Evolutionary conservation across 1,284 basidiomycete genomes (phyloP).

Genomic region (Fistulinella cinereoalba): DNA sequence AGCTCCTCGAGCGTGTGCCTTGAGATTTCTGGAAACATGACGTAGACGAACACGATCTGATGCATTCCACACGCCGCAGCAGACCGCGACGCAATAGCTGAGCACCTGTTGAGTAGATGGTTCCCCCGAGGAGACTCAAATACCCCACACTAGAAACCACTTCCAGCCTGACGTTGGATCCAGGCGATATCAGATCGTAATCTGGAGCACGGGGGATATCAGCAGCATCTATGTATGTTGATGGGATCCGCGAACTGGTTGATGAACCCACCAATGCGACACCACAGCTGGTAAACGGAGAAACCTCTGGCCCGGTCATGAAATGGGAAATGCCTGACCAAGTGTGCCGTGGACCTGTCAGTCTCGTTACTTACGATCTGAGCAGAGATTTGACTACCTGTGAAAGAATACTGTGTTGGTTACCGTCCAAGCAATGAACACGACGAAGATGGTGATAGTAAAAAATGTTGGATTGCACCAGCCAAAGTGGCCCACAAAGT

Average conservation of each 20-base stretch:
- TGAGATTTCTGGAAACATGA: slow-evolving; percentile 31
- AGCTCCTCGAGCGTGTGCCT: slow-evolving; percentile 5
- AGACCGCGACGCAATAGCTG: slow-evolving; percentile 4
- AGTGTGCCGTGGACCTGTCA: slow-evolving; percentile 6
- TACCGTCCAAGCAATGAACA: slow-evolving; percentile 19
- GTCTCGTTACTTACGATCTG: not conserved
- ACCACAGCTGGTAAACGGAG: slow-evolving; percentile 9
- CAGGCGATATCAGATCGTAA: not conserved
- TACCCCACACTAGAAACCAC: slow-evolving; percentile 8
- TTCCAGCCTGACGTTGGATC: slow-evolving; percentile 5
- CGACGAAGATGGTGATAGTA: slow-evolving; percentile 13
- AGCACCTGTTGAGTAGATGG: not conserved
- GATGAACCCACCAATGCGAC: not conserved
- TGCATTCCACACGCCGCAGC: slow-evolving; percentile 35
- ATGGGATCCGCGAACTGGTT: slow-evolving; percentile 13
- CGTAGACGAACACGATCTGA: slow-evolving; percentile 48
- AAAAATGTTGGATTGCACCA: not conserved
- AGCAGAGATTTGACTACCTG: slow-evolving; percentile 3
- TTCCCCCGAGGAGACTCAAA: no score
- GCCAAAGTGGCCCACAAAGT: not conserved
- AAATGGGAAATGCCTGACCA: slow-evolving; percentile 16
- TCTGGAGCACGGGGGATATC: no score
- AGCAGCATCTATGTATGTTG: slow-evolving; percentile 4
- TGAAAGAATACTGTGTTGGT: slow-evolving; percentile 20
- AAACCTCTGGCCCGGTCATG: slow-evolving; percentile 9